Base-by-base conservation (phyloP, 139 green algal species). In the Ostreobium quekettii region DNA sequence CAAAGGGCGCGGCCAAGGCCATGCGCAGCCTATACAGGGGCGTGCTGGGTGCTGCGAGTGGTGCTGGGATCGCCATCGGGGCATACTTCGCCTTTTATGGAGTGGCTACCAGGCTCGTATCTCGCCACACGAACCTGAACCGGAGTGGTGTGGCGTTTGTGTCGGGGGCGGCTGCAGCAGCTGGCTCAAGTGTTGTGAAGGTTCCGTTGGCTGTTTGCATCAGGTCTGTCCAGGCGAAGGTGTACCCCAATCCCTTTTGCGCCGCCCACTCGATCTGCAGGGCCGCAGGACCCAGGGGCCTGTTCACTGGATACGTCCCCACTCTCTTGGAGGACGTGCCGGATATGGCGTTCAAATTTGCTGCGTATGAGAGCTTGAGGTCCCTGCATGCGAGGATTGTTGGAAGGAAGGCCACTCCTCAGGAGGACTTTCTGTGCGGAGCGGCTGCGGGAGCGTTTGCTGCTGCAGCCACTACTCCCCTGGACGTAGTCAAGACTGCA, bases 81-180 rank as follows among this genome's bases (percentile, higher is more conserved):
- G 81, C 92, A 5, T 98, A 98, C 77, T 98, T 95, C 81, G 86
- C 86, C 2, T 92, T 93, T 58, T 96, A 96, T 69, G 82, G 83
- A 53, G 74, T 81, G 5, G 86, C 87, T 8, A 85, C 74, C 71
- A 91, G 89, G 59, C 47, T 83, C 7, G 75, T 96, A 15, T 70
- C 73, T 33, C 36, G 61, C 28, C 48, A 73, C 66, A 74, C 70
- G n/a, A 46, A 82, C 57, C 36, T 89, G 64, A 46, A 68, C 31
- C 67, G 77, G 7, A 75, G 77, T n/a, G 72, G 28, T 3, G 65
- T 87, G 3, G 90, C 86, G 0, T 96, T 96, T 70, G 75, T 87
- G 2, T 78, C 83, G 0, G 90, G 89, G 26, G 87, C 76, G 2
- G 58, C 80, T 0, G 90, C 90, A 22, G 90, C 90, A 4, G 73